A percentile compares a stretch with the other conserved stretches of the same genome.
These are phyloP conservation scores for Teratosphaeria viscida DNA, from an alignment of 2,329 filamentous ascomycete genomes.

Conservation along the genomic window DNA sequence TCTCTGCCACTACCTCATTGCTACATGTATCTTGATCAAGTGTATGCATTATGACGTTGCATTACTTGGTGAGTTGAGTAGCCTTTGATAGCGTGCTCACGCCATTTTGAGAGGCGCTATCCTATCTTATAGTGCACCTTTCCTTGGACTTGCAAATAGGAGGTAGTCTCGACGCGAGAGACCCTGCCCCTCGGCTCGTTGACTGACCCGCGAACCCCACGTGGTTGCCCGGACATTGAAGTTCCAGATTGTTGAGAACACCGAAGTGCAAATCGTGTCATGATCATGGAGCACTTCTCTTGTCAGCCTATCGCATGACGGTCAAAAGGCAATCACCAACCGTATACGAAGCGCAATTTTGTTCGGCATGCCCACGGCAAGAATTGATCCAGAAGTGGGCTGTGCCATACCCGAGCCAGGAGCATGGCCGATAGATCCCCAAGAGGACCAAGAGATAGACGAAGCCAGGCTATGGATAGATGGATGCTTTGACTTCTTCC, in stretches of 20 bases:
- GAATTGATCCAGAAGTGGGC: conserved; percentile 22
- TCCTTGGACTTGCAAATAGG: too few relatives aligned
- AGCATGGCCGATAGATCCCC: conserved; percentile 55
- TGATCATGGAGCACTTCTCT: too few relatives aligned
- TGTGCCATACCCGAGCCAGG: conserved; percentile 41
- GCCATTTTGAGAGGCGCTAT: too few relatives aligned
- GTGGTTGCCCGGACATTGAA: not conserved
- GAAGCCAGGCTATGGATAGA: conserved; percentile 90
- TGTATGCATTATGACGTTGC: too few relatives aligned
- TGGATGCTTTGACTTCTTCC: conserved; percentile 98
- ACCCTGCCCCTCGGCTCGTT: not conserved
- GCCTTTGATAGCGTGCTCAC: too few relatives aligned
- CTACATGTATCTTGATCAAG: too few relatives aligned
- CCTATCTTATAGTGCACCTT: too few relatives aligned
- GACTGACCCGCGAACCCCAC: not conserved
- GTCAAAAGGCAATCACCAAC: too few relatives aligned
- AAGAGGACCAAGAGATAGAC: conserved; percentile 46
- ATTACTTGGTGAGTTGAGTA: too few relatives aligned
- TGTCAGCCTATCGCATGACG: too few relatives aligned
- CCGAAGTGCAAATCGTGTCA: not conserved
- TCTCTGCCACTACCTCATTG: too few relatives aligned
- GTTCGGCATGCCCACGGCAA: conserved; percentile 12
- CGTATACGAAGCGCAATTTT: not conserved
- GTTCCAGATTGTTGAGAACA: not conserved
- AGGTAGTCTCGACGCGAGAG: too few relatives aligned